phyloP scores from a whole-genome alignment of 768 basidiomycete species.

The Lentinula boryana region DNA sequence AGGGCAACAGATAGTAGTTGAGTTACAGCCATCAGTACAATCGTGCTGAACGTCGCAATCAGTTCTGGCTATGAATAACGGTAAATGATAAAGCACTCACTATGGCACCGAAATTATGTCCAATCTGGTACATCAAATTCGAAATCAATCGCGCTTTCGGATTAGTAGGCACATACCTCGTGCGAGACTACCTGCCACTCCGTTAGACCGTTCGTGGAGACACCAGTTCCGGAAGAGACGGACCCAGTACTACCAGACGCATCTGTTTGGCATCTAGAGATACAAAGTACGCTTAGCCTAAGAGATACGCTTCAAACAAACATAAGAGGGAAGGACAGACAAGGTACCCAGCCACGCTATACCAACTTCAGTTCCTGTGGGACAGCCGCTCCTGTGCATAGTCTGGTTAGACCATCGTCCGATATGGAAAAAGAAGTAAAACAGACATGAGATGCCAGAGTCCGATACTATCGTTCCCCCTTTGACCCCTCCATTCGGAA shows the following conservation, averaged over 20 bases:
- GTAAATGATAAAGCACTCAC: conserved; percentile 34
- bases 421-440: background rate
- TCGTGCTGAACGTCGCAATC: conserved; percentile 42
- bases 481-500: conserved; percentile 74
- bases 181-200: conserved; percentile 85
- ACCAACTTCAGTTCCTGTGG: conserved; percentile 76
- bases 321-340: conserved; percentile 26
- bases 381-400: conserved; percentile 49
- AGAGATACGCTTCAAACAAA: background rate
- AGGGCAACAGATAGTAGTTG: conserved; percentile 63
- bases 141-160: background rate
- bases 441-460: conserved; percentile 77
- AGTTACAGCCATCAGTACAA: conserved; percentile 63
- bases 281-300: background rate
- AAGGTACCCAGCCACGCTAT: conserved; percentile 86
- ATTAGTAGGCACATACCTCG: conserved; percentile 27
- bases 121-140: conserved; percentile 30
- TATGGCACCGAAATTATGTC: conserved; percentile 88
- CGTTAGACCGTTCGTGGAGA: conserved; percentile 68
- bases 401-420: background rate
- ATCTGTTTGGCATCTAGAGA: conserved; percentile 47
- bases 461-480: conserved; percentile 68
- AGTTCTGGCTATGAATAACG: conserved; percentile 7
- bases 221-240: conserved; percentile 73
- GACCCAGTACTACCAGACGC: conserved; percentile 39